Evolutionary conservation across 108 stramenopile species (phyloP), one percentile per base, ranked within the genome.

Genomic region (Epipyxis sp.): DNA sequence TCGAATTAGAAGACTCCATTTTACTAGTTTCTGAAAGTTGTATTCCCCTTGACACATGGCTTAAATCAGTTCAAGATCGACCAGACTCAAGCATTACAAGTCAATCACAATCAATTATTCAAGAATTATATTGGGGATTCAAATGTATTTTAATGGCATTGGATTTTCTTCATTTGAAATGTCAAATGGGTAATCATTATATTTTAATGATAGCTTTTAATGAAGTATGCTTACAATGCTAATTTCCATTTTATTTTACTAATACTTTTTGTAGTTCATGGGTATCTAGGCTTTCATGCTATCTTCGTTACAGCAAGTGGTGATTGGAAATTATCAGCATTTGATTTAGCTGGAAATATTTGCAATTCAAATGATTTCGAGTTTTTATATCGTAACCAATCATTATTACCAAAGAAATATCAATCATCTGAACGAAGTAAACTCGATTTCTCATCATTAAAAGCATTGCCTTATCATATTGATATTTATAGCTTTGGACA

Each of bases 51-150:
- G n/a, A 6, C 25, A 3, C 6, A 32, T 74, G 71, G 71, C 3
- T 74, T 10, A 30, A 6, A 10, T 10, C 6, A 6, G 71, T 46
- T 42, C 37, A 46, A 20, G 46, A 6, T 13, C 46, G 20, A 6
- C 46, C 46, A 20, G 13, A 20, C 6, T 74, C 71, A 16, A 74
- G 29, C 44, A 16, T 42, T 6, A 6, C 44, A 6, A 25, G 10
- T 39, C 16, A 68, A 16, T 37, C 20, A 25, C 39, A 68, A 68
- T 20, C 13, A 20, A 16, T 68, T 40, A 20, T 68, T 20, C 20
- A 40, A 20, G 71, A 74, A 32, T 27, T 74, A 6, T 6, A 10
- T 39, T 74, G 71, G 71, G 71, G 71, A 6, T 74, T 74, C 46
- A 74, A 74, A 42, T 27, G 71, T 32, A 57, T 74, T 37, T 20